Base-by-base conservation (phyloP, 2,329 filamentous ascomycete genomes). In the Lasiodiplodia sp. region DNA sequence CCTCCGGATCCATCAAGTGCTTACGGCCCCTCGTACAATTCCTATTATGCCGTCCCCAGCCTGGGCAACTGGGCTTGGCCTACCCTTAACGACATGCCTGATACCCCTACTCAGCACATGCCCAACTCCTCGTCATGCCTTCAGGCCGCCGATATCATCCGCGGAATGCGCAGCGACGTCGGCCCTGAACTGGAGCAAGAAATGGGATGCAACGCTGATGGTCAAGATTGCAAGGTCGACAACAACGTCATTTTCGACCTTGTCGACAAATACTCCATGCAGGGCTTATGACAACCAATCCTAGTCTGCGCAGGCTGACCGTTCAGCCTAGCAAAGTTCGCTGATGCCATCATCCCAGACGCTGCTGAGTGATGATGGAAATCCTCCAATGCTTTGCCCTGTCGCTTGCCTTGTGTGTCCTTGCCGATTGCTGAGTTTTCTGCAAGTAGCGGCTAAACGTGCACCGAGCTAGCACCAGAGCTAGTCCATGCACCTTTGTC, bases 81-180 rank as follows among this genome's bases (percentile, higher is more conserved):
- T 8, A 37, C 56, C 6, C 14, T 40, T 75, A 76, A 16, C n/a
- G 49, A 56, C 8, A 52, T 64, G 21, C 18, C 44, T 12, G 18
- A 38, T 21, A 14, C 10, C 21, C 31, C 21, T 8, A 14, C 44
- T 7, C 28, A 47, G 0, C 69, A 77, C 75, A 68, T 31, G 8
- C 28, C 60, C n/a, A 76, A 71, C 66, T 73, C 73, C 1, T 72
- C 77, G 0, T 80, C 79, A 0, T 82, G 78, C 65, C 73, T 81
- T 21, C 77, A 80, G 69, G 83, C 83, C 21, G 78, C 82, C 12
- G 80, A 82, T 58, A 81, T 84, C 52, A 83, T 85, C 37, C 79
- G 81, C 16, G 79, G 74, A 7, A 82, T 85, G 78, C 77, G 80
- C 38, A 76, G 77, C 3, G 77, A 79, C 14, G 75, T 79, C 25